phyloP scores from a whole-genome alignment of 2,329 filamentous ascomycete species.

The Penicillium hesseltinei region DNA sequence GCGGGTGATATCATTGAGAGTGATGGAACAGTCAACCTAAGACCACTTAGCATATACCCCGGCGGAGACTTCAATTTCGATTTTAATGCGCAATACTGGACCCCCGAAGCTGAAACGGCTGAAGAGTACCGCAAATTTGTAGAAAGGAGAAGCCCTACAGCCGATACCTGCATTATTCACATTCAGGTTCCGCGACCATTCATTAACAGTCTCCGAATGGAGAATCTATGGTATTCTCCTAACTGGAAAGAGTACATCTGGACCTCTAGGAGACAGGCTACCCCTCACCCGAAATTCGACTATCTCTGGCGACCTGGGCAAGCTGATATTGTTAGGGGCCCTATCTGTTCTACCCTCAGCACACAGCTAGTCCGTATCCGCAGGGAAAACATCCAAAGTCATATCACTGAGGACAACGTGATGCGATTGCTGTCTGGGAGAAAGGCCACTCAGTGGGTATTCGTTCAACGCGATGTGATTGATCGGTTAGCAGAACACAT shows the following conservation, averaged over 20 bases:
- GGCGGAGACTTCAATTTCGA: background rate
- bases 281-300: background rate
- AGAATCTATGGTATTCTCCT: too few species aligned
- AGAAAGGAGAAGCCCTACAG: background rate
- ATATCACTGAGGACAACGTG: constrained; percentile 1
- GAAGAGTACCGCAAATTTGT: background rate
- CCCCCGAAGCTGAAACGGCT: background rate
- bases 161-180: constrained; percentile 2
- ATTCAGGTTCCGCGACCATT: background rate
- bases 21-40: constrained; percentile 1
- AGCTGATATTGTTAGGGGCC: background rate
- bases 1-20: background rate
- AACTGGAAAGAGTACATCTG: background rate
- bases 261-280: background rate
- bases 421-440: constrained; percentile 3
- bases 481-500: background rate
- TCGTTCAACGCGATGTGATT: background rate
- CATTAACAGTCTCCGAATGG: background rate
- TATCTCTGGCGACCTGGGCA: background rate
- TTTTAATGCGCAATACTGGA: constrained; percentile 4
- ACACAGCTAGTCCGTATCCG: background rate
- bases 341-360: background rate
- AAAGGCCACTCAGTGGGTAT: background rate
- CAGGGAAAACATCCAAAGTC: constrained; percentile 2
- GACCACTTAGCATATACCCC: background rate